Evolutionary conservation across 1,139 yeast genomes (phyloP), one percentile per base, ranked within the genome.

Genomic region (Barnettozyma hawaiiensis): DNA sequence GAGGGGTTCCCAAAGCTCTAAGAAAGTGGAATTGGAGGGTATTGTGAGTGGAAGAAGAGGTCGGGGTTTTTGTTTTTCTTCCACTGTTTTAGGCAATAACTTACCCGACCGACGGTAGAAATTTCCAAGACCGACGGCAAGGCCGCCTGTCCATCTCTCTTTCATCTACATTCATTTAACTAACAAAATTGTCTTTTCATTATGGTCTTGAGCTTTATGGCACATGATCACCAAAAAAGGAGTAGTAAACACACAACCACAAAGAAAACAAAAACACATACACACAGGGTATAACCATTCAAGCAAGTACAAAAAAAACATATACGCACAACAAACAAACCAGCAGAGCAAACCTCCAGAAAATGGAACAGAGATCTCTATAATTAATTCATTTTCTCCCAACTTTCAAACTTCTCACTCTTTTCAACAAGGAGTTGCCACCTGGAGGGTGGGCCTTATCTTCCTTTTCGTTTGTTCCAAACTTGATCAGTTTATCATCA

Each of bases 401-500:
- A 40, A 85, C 95, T 65, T 83, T 85, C 66, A 89, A 75, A 70
- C 95, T 85, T 67, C 85, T 85, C 37, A 89, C 96, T 62, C 96
- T 81, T 59, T 85, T 78, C 56, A 89, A 69, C 52, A 89, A 71
- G 10, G 86, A 72, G 49, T 64, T 66, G 2, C 70, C 69, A n/a
- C 45, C 52, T 4, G 42, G 40, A n/a, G n/a, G n/a, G n/a, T n/a
- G n/a, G 4, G 34, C 14, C 11, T 26, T 40, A 9, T 40, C 48
- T 2, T 43, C 42, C 14, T 42, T 39, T n/a, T 37, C 44, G n/a
- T 16, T 33, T 14, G 24, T 20, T 14, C 18, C 28, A 21, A 47
- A 47, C 27, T 38, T 36, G 14, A 50, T 21, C n/a, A 39, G 43
- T 31, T 65, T 69, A 29, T 63, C 67, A 21, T 61, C 69, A 29